These are phyloP conservation scores for Alisma plantagoaquatica DNA, from an alignment of 106 monocot species.

Conservation along the genomic window DNA sequence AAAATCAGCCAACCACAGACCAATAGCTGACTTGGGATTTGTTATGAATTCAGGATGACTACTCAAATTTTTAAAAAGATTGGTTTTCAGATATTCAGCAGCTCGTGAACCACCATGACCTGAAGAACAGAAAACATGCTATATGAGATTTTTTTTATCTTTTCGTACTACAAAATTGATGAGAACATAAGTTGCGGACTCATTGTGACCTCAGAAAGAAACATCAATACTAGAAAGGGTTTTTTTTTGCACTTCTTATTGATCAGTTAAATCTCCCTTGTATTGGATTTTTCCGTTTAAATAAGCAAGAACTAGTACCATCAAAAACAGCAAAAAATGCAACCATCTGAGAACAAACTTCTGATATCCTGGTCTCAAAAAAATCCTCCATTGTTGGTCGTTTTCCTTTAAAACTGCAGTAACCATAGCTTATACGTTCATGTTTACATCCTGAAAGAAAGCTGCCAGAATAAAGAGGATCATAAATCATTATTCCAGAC, in stretches of 20 bases:
- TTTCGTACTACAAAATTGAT: no score
- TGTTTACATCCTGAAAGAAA: slow-evolving; percentile 32
- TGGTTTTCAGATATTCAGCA: slow-evolving; percentile 55
- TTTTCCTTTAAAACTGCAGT: slow-evolving; percentile 60
- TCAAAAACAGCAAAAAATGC: slow-evolving; percentile 76
- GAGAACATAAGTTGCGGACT: no score
- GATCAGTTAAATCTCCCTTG: no score
- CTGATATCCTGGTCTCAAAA: slow-evolving; percentile 45
- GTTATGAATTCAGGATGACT: slow-evolving; percentile 51
- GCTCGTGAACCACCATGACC: slow-evolving; percentile 59
- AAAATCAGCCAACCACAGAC: slow-evolving; percentile 23
- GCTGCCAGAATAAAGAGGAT: slow-evolving; percentile 10
- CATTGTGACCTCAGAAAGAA: no score
- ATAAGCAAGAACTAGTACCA: slow-evolving; percentile 36
- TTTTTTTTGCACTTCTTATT: no score
- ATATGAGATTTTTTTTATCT: no score
- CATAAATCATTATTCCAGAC: no score
- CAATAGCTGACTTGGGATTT: slow-evolving; percentile 58
- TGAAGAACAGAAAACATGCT: slow-evolving; percentile 3
- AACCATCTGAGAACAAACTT: slow-evolving; percentile 56
- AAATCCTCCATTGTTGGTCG: slow-evolving; percentile 74
- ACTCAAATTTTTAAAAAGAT: slow-evolving; percentile 67
- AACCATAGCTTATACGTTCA: slow-evolving; percentile 55
- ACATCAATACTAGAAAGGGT: no score
- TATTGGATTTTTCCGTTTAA: no score